These are phyloP conservation scores for Hippophae gyantsensis DNA, from an alignment of 306 rosid genomes.

Conservation along the genomic window DNA sequence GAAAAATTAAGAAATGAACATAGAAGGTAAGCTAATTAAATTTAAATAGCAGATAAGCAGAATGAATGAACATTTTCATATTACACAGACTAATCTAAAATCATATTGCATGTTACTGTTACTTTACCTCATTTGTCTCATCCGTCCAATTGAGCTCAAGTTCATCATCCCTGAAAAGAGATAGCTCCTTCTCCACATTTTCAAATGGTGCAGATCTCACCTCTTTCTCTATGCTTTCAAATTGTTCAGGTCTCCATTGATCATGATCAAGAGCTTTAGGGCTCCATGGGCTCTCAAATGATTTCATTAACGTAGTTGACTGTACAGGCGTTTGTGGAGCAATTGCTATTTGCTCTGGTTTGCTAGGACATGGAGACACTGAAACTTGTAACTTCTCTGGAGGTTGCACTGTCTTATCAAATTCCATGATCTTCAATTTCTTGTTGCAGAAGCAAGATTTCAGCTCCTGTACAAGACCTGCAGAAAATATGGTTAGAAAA, in stretches of 20 bases:
- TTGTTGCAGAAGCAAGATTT: conserved; percentile 28
- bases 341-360: conserved; percentile 26
- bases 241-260: conserved; percentile 20
- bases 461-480: conserved; percentile 43
- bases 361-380: conserved; percentile 12
- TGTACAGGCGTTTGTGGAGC: conserved; percentile 57
- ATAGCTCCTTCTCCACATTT: conserved; percentile 15
- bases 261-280: conserved; percentile 19
- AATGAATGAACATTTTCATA: background rate
- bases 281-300: conserved; percentile 31
- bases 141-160: conserved; percentile 14
- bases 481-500: conserved; percentile 24
- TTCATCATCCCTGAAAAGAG: conserved; percentile 23
- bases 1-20: conserved; percentile 1
- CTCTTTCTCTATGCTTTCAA: conserved; percentile 16
- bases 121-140: conserved; percentile 39
- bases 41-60: background rate
- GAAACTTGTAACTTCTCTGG: conserved; percentile 18
- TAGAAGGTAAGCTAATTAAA: background rate
- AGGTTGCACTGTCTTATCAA: conserved; percentile 20
- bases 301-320: conserved; percentile 20
- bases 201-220: conserved; percentile 24
- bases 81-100: too few species aligned
- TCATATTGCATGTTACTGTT: conserved; percentile 1
- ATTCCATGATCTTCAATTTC: conserved; percentile 24